Evolutionary conservation across 805 yeast genomes (phyloP).

Genomic region (Komagataella mondaviorum): DNA sequence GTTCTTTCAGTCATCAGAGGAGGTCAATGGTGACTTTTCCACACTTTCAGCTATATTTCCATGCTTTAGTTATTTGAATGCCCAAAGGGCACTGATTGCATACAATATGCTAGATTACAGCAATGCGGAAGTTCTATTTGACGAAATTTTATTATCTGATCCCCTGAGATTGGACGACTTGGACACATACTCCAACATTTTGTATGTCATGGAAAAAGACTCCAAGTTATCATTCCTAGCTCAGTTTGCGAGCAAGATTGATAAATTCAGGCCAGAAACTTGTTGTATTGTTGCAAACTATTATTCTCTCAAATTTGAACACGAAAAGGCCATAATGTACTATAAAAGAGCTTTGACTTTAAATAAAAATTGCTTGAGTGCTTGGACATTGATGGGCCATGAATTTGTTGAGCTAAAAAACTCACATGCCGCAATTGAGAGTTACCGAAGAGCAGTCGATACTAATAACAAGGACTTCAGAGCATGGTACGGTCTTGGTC

Average conservation of each 20-base stretch:
- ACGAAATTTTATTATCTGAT: constrained; percentile 55
- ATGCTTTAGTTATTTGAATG: constrained; percentile 53
- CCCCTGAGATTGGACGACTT: constrained; percentile 84
- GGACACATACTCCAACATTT: constrained; percentile 87
- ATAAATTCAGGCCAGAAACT: constrained; percentile 84
- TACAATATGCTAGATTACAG: constrained; percentile 79
- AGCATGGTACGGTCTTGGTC: constrained; percentile 98
- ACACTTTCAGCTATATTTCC: constrained; percentile 49
- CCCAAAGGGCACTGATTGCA: constrained; percentile 71
- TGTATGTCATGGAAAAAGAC: constrained; percentile 85
- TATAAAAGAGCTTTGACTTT: constrained; percentile 80
- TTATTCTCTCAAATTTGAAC: constrained; percentile 83
- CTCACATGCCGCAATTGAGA: constrained; percentile 94
- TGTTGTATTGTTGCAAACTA: constrained; percentile 92
- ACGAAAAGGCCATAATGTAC: constrained; percentile 88
- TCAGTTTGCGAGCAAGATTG: constrained; percentile 70
- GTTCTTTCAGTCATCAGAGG: constrained; percentile 54
- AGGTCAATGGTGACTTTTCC: constrained; percentile 34
- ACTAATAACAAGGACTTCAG: constrained; percentile 79
- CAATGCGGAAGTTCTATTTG: constrained; percentile 70
- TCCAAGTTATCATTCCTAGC: constrained; percentile 79
- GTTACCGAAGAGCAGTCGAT: constrained; percentile 87
- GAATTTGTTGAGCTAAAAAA: constrained; percentile 94
- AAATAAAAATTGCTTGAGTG: constrained; percentile 69
- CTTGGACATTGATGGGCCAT: constrained; percentile 99